Evolutionary conservation across 306 rosid species (phyloP).

Genomic region (Malus orientalis): DNA sequence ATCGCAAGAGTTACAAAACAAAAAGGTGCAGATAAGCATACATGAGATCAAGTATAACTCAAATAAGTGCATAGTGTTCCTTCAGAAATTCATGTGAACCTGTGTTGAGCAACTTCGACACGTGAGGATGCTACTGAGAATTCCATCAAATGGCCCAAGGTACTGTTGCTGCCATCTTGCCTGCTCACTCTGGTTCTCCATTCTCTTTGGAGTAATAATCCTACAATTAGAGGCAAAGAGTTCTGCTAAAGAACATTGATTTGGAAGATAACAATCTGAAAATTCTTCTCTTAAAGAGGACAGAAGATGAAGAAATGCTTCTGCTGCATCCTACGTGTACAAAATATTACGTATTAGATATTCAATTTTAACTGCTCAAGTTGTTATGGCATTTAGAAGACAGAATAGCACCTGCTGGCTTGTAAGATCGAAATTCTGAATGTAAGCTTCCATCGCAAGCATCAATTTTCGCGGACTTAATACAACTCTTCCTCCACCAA

Average conservation of each 20-base stretch:
- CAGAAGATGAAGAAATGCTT: slow-evolving; percentile 79
- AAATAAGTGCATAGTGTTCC: neutral
- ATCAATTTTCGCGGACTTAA: slow-evolving; percentile 58
- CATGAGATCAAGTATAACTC: neutral
- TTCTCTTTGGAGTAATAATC: slow-evolving; percentile 46
- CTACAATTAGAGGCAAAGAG: slow-evolving; percentile 48
- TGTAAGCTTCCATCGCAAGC: slow-evolving; percentile 57
- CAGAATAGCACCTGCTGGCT: slow-evolving; percentile 58
- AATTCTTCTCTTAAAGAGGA: slow-evolving; percentile 74
- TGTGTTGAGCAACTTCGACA: slow-evolving; percentile 83
- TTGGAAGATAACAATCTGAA: slow-evolving; percentile 54
- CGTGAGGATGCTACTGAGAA: slow-evolving; percentile 76
- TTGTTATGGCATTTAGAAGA: neutral
- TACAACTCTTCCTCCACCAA: slow-evolving; percentile 35
- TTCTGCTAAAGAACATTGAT: slow-evolving; percentile 52
- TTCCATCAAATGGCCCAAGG: slow-evolving; percentile 91
- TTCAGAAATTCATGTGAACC: slow-evolving; percentile 35
- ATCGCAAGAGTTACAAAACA: neutral
- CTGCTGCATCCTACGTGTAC: slow-evolving; percentile 83
- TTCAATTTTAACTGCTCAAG: slow-evolving; percentile 1
- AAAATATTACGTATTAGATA: slow-evolving; percentile 10
- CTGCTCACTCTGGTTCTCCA: slow-evolving; percentile 40
- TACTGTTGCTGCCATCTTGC: slow-evolving; percentile 67
- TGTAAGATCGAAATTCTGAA: slow-evolving; percentile 71
- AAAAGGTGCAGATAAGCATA: neutral